Conservation (phyloP, 805 yeast genomes). For the Spathaspora boniae region DNA sequence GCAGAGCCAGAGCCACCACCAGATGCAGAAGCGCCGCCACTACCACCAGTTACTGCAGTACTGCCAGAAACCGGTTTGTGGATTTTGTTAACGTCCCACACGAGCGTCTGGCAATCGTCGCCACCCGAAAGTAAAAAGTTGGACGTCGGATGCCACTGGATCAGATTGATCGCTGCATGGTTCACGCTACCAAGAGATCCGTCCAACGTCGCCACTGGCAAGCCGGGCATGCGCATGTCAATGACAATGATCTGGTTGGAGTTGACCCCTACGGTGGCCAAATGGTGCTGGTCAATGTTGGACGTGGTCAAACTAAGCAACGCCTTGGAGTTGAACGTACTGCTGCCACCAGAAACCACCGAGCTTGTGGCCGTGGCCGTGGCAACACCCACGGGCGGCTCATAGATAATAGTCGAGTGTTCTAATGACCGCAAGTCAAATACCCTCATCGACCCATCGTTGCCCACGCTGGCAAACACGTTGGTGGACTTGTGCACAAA, state of each 20-base stretch:
- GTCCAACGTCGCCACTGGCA: constrained; percentile 66
- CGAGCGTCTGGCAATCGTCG: constrained; percentile 69
- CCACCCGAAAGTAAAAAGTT: constrained; percentile 62
- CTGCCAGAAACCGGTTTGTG: constrained; percentile 7
- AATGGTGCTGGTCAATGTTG: constrained; percentile 72
- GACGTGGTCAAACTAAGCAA: constrained; percentile 74
- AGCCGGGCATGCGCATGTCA: constrained; percentile 86
- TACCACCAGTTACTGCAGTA: constrained; percentile 2
- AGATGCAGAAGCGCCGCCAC: constrained; percentile 2
- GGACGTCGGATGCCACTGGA: constrained; percentile 81
- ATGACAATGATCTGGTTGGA: constrained; percentile 63
- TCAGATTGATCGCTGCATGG: constrained; percentile 61
- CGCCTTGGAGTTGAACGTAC: constrained; percentile 46
- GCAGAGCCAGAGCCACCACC: too few species aligned
- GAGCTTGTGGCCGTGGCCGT: constrained; percentile 7
- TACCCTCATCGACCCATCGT: constrained; percentile 90
- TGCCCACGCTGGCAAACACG: constrained; percentile 88
- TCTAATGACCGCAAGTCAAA: constrained; percentile 87
- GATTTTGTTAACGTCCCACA: constrained; percentile 56
- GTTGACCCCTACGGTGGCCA: constrained; percentile 78
- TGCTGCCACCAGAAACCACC: too few species aligned
- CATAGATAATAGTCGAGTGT: constrained; percentile 92
- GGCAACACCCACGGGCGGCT: constrained; percentile 44
- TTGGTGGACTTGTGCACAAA: constrained; percentile 71
- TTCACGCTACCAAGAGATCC: constrained; percentile 52